A percentile compares a stretch with the other conserved stretches of the same genome.
Conservation (phyloP, 1,284 basidiomycete species). For the Neotropicomus parvogracilis region DNA sequence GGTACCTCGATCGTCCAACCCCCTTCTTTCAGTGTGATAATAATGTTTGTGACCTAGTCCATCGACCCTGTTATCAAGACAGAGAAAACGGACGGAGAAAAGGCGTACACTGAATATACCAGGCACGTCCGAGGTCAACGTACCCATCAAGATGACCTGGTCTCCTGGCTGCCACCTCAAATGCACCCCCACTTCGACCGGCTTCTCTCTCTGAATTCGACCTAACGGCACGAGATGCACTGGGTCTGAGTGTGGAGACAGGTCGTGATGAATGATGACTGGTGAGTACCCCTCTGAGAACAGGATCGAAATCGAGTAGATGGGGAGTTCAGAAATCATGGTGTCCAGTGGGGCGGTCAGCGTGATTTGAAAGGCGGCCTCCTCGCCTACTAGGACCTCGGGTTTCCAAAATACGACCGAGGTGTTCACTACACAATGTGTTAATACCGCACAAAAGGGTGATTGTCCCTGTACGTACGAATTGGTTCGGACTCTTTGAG, state of each 20-base stretch:
- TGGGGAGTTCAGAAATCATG: constrained; percentile 51
- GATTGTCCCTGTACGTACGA: constrained; percentile 43
- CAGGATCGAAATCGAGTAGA: constrained; percentile 54
- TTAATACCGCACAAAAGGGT: constrained; percentile 1
- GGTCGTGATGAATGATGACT: constrained; percentile 46
- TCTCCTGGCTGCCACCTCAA: constrained; percentile 56
- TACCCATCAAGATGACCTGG: constrained; percentile 55
- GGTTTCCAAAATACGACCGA: constrained; percentile 67
- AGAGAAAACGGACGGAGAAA: not conserved
- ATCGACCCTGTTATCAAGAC: not conserved
- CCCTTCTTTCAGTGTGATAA: constrained; percentile 51
- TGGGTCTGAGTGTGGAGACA: constrained; percentile 6
- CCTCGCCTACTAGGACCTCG: constrained; percentile 57
- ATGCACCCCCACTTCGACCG: constrained; percentile 33
- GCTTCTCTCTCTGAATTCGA: constrained; percentile 19
- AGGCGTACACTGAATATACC: constrained; percentile 44
- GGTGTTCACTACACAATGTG: constrained; percentile 51
- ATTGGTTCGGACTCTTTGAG: constrained; percentile 59
- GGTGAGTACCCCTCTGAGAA: constrained; percentile 48
- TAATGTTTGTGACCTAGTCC: constrained; percentile 48
- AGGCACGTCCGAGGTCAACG: constrained; percentile 47
- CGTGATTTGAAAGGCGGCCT: constrained; percentile 69
- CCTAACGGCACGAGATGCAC: constrained; percentile 25
- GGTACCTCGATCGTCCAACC: constrained; percentile 64
- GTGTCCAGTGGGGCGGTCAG: constrained; percentile 48